Evolutionary conservation across 2,329 filamentous ascomycete genomes (phyloP).

Genomic region (Xylaria sp.): DNA sequence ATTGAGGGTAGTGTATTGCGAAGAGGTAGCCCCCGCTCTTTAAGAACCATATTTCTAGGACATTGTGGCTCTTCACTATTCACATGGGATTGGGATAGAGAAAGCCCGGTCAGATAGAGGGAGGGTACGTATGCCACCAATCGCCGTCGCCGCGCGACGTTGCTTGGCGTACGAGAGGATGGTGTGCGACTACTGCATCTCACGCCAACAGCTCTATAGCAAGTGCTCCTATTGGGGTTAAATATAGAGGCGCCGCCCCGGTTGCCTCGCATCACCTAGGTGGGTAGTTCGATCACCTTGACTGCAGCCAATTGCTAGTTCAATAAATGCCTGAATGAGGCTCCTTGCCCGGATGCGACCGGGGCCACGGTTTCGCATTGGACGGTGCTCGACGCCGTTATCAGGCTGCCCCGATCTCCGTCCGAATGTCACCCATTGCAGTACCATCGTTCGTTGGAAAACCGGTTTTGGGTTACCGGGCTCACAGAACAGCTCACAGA

Average conservation of each 20-base stretch:
- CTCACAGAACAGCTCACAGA: background rate
- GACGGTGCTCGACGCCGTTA: background rate
- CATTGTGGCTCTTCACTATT: background rate
- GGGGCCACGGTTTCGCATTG: constrained; percentile 13
- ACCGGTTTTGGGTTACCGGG: constrained; percentile 8
- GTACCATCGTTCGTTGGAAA: background rate
- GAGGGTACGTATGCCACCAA: constrained; percentile 18
- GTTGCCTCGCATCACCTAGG: background rate
- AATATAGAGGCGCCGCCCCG: background rate
- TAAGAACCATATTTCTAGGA: background rate
- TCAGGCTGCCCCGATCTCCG: background rate
- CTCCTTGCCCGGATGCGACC: constrained; percentile 14
- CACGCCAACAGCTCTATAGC: background rate
- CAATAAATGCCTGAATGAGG: constrained; percentile 6
- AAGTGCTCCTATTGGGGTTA: constrained; percentile 1
- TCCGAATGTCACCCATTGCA: background rate
- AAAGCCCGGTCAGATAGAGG: background rate
- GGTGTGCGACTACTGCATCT: constrained; percentile 20
- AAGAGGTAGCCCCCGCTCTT: background rate
- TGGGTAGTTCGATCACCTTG: background rate
- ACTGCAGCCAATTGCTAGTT: background rate
- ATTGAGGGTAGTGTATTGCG: background rate
- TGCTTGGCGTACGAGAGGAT: constrained; percentile 6
- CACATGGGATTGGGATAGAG: background rate
- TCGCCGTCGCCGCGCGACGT: background rate